Evolutionary conservation across 495 filamentous ascomycete genomes (phyloP).

Genomic region (Daldinia caldariorum): DNA sequence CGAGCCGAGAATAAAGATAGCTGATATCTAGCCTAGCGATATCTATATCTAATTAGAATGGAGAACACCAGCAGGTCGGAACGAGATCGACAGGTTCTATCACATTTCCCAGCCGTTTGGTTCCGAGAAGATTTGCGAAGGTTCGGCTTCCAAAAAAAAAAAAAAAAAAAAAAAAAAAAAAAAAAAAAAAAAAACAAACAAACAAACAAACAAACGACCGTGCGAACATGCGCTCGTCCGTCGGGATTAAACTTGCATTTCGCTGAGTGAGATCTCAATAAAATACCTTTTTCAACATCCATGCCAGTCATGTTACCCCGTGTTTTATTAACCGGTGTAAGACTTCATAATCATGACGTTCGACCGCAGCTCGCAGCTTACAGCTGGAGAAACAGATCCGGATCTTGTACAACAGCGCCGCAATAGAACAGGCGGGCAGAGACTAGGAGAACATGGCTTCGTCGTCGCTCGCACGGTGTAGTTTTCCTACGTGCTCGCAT

Average conservation of each 20-base stretch:
- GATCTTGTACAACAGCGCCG: background rate
- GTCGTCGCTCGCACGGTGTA: constrained; percentile 4
- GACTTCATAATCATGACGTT: constrained; percentile 3
- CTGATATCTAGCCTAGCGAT: background rate
- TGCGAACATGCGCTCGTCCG: background rate
- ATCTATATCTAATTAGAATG: background rate
- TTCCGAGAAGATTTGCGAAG: constrained; percentile 14
- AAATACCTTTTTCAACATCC: no score
- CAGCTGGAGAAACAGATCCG: background rate
- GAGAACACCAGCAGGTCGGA: constrained; percentile 9
- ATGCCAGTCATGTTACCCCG: background rate
- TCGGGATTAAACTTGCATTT: constrained; percentile 2
- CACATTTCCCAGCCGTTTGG: constrained; percentile 15
- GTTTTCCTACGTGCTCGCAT: background rate
- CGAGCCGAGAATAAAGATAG: no score
- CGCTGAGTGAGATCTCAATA: background rate
- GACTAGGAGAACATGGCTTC: background rate
- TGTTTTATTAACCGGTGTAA: background rate
- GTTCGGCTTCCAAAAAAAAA: background rate
- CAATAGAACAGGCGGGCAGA: background rate
- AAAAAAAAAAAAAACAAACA: no score
- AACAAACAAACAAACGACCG: constrained; percentile 8
- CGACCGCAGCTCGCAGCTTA: background rate
- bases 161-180: no score
- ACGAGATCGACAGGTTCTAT: constrained; percentile 6